Conservation (phyloP, 805 yeast species). For the Hanseniaspora vineae region DNA sequence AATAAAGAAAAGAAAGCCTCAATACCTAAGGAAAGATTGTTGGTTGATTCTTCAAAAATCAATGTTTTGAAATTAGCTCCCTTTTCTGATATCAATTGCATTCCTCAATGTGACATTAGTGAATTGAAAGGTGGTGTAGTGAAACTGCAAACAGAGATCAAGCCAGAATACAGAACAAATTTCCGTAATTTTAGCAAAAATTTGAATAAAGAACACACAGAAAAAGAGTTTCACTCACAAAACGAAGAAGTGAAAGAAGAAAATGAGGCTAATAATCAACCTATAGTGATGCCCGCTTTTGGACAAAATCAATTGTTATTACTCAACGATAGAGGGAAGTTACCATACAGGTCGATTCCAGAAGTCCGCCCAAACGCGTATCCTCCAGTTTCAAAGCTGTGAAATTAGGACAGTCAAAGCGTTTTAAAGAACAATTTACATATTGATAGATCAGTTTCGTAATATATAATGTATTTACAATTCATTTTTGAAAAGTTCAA, state of each 20-base stretch:
- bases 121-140: slow-evolving; percentile 20
- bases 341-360: slow-evolving; percentile 24
- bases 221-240: slow-evolving; percentile 12
- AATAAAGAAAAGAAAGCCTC: slow-evolving; percentile 20
- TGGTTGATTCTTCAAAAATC: slow-evolving; percentile 10
- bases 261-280: slow-evolving; percentile 8
- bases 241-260: slow-evolving; percentile 12
- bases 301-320: slow-evolving; percentile 21
- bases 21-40: slow-evolving; percentile 21
- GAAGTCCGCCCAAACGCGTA: slow-evolving; percentile 18
- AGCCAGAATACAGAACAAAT: slow-evolving; percentile 14
- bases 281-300: slow-evolving; percentile 21
- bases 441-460: not conserved
- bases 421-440: not conserved
- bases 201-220: slow-evolving; percentile 11
- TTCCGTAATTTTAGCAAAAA: slow-evolving; percentile 17
- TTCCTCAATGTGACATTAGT: slow-evolving; percentile 17
- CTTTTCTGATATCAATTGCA: slow-evolving; percentile 7
- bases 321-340: slow-evolving; percentile 23
- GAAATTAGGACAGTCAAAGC: too few species aligned
- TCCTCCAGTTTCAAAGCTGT: slow-evolving; percentile 9
- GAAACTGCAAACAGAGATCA: slow-evolving; percentile 14
- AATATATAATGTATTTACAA: not conserved
- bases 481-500: not conserved
- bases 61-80: slow-evolving; percentile 12